A percentile compares a stretch with the other conserved stretches of the same genome.
phyloP scores from a whole-genome alignment of 345 rosid species.

The Microcos paniculata region DNA sequence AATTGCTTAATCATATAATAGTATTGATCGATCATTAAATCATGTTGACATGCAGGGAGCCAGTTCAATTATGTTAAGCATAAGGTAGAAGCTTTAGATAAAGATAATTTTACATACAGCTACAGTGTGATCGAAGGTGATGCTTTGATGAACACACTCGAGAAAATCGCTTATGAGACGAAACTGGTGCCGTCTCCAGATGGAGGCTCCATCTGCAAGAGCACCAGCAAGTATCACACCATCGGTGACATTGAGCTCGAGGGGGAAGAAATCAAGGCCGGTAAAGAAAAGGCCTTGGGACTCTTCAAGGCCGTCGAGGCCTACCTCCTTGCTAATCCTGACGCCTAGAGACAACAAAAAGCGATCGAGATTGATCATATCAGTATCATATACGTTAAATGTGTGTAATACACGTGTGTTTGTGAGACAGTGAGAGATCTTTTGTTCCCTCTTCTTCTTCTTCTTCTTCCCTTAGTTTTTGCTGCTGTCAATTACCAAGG shows the following conservation, averaged over 20 bases:
- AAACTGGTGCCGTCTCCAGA: slow-evolving; percentile 26
- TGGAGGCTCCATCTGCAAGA: slow-evolving; percentile 23
- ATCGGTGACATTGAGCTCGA: slow-evolving; percentile 20
- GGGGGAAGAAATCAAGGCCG: slow-evolving; percentile 36
- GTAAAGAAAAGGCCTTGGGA: slow-evolving; percentile 25
- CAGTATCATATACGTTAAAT: too few relatives aligned
- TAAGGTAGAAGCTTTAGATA: slow-evolving; percentile 23
- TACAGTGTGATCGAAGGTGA: slow-evolving; percentile 38
- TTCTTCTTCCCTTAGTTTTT: not conserved
- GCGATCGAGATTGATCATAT: not conserved
- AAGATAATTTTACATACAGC: slow-evolving; percentile 13
- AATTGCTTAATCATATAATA: not conserved
- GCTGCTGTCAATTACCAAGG: too few relatives aligned
- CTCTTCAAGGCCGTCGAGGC: slow-evolving; percentile 36
- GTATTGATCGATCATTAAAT: not conserved
- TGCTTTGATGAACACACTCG: slow-evolving; percentile 20
- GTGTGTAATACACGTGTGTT: not conserved
- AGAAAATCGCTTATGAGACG: slow-evolving; percentile 29
- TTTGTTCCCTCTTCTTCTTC: too few relatives aligned
- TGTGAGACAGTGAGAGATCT: not conserved
- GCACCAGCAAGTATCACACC: slow-evolving; percentile 23
- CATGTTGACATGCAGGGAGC: slow-evolving; percentile 7
- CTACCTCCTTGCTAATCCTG: slow-evolving; percentile 36
- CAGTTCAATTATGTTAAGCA: slow-evolving; percentile 25
- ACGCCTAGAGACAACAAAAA: slow-evolving; percentile 10